Percentiles rank a stretch among this genome's conserved stretches.
Evolutionary conservation across 768 basidiomycete species (phyloP).

Genomic region (Pulveroboletus ravenelii): DNA sequence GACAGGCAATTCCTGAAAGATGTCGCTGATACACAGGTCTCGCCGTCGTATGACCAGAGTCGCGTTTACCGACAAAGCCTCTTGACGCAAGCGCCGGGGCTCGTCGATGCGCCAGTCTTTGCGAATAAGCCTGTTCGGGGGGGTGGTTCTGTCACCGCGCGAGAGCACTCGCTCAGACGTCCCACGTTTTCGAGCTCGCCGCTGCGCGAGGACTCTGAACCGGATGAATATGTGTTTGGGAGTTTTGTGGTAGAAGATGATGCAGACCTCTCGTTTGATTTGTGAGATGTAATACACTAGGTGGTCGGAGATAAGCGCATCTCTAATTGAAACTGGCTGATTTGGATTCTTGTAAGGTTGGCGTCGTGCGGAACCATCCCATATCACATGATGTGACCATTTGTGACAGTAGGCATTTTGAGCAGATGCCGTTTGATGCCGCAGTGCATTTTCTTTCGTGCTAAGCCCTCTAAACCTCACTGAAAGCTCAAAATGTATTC

Average conservation of each 20-base stretch:
- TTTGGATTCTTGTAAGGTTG: not conserved
- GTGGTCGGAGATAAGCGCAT: no score
- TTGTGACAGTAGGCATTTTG: no score
- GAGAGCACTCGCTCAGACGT: conserved; percentile 32
- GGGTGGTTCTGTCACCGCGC: conserved; percentile 34
- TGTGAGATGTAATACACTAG: not conserved
- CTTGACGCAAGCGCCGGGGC: conserved; percentile 57
- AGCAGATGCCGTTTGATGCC: no score
- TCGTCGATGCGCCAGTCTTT: conserved; percentile 47
- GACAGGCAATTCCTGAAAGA: conserved; percentile 66
- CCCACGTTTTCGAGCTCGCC: conserved; percentile 58
- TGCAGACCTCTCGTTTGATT: conserved; percentile 53
- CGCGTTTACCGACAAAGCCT: conserved; percentile 67
- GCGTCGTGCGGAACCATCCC: no score
- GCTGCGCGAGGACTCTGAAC: conserved; percentile 41
- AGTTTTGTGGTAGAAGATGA: conserved; percentile 83
- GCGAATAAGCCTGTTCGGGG: conserved; percentile 44
- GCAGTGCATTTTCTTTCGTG: no score
- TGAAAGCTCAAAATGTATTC: no score
- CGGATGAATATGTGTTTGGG: conserved; percentile 65
- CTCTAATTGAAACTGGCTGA: no score
- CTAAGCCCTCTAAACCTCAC: no score
- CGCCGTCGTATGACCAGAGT: conserved; percentile 70
- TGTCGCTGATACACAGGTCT: conserved; percentile 59
- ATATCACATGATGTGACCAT: no score